phyloP scores from a whole-genome alignment of 2,329 filamentous ascomycete genomes.

The Aspergillus ochraceus region DNA sequence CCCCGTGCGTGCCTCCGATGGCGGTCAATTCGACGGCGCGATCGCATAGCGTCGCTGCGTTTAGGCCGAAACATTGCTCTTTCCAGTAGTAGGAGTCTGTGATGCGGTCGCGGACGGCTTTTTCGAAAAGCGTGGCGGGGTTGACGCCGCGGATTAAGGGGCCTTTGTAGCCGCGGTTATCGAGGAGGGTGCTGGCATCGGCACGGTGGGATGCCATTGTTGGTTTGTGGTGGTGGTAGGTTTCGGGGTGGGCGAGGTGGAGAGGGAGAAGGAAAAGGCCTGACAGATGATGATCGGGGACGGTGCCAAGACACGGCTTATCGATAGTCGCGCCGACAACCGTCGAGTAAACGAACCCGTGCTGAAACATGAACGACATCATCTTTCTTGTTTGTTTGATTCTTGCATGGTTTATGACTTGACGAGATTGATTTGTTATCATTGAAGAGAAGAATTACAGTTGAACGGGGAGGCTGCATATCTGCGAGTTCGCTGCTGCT shows the following conservation, averaged over 20 bases:
- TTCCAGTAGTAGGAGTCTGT: conserved; percentile 97
- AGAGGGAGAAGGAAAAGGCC: conserved; percentile 10
- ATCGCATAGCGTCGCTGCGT: conserved; percentile 77
- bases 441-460: not conserved
- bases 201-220: conserved; percentile 64
- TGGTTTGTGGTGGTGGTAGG: conserved; percentile 48
- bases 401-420: not conserved
- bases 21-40: conserved; percentile 81
- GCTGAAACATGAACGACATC: not conserved
- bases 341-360: conserved; percentile 7
- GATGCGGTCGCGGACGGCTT: conserved; percentile 92
- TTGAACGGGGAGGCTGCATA: not conserved
- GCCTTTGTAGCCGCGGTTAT: conserved; percentile 81
- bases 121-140: conserved; percentile 93
- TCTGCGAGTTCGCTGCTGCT: not conserved
- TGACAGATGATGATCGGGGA: not conserved
- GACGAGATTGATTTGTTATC: not conserved
- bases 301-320: conserved; percentile 31
- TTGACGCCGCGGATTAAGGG: conserved; percentile 84
- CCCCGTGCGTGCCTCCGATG: conserved; percentile 85
- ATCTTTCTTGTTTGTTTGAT: not conserved
- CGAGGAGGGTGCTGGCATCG: conserved; percentile 75
- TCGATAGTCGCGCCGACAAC: conserved; percentile 43
- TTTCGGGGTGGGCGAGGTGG: not conserved
- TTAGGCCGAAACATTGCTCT: conserved; percentile 96